Evolutionary conservation across 1,284 basidiomycete species (phyloP), one percentile per base, ranked within the genome.

Genomic region (Somion occarium): DNA sequence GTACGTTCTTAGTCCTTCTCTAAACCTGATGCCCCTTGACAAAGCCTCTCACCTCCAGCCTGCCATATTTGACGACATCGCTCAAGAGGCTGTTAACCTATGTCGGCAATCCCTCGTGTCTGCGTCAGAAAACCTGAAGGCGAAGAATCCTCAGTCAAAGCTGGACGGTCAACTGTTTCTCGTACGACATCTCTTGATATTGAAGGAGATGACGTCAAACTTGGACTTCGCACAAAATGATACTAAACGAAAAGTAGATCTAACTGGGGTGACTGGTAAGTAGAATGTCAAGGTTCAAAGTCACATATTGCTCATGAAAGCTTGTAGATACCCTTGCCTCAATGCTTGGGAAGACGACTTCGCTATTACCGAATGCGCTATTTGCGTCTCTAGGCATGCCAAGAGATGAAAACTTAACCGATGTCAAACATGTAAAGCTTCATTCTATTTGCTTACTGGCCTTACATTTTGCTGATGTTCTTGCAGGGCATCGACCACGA

Each of bases 41-140:
- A 39, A 34, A 44, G 19, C 23, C 46, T 44, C 44, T 46, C 30
- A 34, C 19, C 22, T 46, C 20, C 30, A 95, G 92, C 83, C 88
- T 15, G 86, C 84, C 1, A 94, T 97, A 53, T 98, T 96, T 57
- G 88, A 92, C 61, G 94, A 97, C 63, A 88, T 97, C 43, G 92
- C 94, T 0, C 90, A 93, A 66, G 93, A 97, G 69, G 91, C 93
- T 0, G 78, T 96, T 27, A 76, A 79, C 13, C 73, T 93, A 2
- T 95, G 93, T 64, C 82, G 87, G 38, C 76, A 84, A 54, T 93
- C 92, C 0, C 77, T 97, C 5, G 71, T 87, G 19, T 67, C 78
- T 3, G 91, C 89, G 0, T 75, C 90, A 0, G 79, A 86, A 19
- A 71, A 78, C 38, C 73, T 96, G 25, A 73, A 76, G 20, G 68